A percentile compares a stretch with the other conserved stretches of the same genome.
These are phyloP conservation scores for Solanum clarkiae DNA, from an alignment of 257 asterid genomes.

Conservation along the genomic window DNA sequence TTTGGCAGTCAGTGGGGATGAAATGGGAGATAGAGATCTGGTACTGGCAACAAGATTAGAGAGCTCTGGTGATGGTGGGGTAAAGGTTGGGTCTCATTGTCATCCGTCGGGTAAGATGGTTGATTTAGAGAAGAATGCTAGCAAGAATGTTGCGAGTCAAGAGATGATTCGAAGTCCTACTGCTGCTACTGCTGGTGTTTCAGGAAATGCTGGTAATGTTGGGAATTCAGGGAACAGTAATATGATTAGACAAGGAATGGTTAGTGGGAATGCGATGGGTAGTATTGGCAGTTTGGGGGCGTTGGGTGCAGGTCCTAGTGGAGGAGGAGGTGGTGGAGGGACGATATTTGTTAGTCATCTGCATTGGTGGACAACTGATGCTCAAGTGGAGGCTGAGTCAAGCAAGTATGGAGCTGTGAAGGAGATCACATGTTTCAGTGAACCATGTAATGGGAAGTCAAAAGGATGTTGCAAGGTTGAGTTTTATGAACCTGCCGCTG, in stretches of 20 bases:
- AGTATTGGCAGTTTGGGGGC: not conserved
- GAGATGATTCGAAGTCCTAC: slow-evolving; percentile 5
- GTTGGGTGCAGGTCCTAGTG: slow-evolving; percentile 3
- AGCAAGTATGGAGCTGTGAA: slow-evolving; percentile 68
- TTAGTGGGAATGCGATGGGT: not conserved
- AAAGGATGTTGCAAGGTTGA: slow-evolving; percentile 94
- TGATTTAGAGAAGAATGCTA: not conserved
- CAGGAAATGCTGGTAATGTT: slow-evolving; percentile 1
- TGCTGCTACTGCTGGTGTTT: not conserved
- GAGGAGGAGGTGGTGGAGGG: slow-evolving; percentile 21
- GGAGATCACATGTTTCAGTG: slow-evolving; percentile 81
- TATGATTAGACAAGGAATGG: slow-evolving; percentile 12
- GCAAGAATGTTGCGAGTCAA: slow-evolving; percentile 4
- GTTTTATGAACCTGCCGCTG: slow-evolving; percentile 60
- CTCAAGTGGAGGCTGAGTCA: slow-evolving; percentile 66
- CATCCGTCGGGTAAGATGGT: not conserved
- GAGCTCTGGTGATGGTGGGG: slow-evolving; percentile 5
- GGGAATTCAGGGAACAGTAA: not conserved
- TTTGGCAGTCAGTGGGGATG: not conserved
- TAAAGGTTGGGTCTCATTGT: slow-evolving; percentile 12
- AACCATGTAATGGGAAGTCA: slow-evolving; percentile 92
- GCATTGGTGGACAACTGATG: slow-evolving; percentile 99
- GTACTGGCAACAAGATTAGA: slow-evolving; percentile 16
- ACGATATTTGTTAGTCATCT: slow-evolving; percentile 69
- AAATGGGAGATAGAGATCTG: not conserved